Conservation (phyloP, 805 yeast genomes). For the Starmera amethionina region DNA sequence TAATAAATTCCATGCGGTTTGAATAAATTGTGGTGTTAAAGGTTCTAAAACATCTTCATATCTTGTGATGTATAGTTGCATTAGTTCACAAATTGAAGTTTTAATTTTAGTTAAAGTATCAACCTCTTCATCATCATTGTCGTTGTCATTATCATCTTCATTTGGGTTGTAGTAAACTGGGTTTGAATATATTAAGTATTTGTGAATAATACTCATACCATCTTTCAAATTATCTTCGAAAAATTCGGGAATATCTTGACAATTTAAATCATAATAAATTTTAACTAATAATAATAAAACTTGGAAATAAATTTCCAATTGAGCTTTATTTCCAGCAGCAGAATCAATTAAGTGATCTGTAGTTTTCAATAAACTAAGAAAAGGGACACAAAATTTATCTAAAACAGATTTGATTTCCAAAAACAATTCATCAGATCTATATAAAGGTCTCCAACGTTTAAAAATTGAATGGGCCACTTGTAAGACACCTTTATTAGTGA, state of each 20-base stretch:
- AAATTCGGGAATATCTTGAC: slow-evolving; percentile 97
- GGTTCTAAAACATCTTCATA: slow-evolving; percentile 89
- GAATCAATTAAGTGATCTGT: slow-evolving; percentile 57
- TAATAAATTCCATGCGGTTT: slow-evolving; percentile 72
- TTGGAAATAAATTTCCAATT: slow-evolving; percentile 51
- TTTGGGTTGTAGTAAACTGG: slow-evolving; percentile 38
- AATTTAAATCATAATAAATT: slow-evolving; percentile 85
- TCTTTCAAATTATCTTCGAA: slow-evolving; percentile 80
- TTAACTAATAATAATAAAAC: slow-evolving; percentile 64
- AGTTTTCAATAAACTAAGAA: slow-evolving; percentile 52
- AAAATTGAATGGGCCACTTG: slow-evolving; percentile 93
- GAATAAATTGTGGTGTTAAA: slow-evolving; percentile 66
- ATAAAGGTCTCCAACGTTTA: slow-evolving; percentile 93
- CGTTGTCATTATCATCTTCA: slow-evolving; percentile 54
- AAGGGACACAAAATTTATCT: slow-evolving; percentile 75
- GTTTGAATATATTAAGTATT: slow-evolving; percentile 59
- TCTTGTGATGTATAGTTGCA: slow-evolving; percentile 79
- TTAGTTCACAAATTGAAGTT: slow-evolving; percentile 74
- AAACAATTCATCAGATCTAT: slow-evolving; percentile 83
- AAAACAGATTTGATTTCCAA: slow-evolving; percentile 81
- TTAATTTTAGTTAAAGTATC: slow-evolving; percentile 65
- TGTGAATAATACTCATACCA: slow-evolving; percentile 77
- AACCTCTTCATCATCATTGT: slow-evolving; percentile 52
- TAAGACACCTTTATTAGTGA: slow-evolving; percentile 74
- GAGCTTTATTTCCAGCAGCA: slow-evolving; percentile 34